Conservation (phyloP, 257 asterid species). For the Lycium barbarum region DNA sequence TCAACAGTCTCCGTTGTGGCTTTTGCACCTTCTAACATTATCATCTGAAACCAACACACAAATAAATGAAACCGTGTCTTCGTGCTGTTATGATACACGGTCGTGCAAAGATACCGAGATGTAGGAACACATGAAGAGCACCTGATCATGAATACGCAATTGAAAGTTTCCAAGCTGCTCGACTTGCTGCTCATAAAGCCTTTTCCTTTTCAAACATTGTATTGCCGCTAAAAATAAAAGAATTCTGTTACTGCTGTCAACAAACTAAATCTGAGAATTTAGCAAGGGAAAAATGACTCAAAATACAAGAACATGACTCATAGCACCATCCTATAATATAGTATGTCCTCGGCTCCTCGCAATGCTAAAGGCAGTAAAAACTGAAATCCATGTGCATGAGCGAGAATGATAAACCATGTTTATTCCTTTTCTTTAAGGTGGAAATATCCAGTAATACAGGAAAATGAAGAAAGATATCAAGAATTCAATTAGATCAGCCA, state of each 20-base stretch:
- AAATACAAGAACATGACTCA: conserved; percentile 9
- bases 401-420: conserved; percentile 1
- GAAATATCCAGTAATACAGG: not conserved
- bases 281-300: not conserved
- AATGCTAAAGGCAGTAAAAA: not conserved
- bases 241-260: not conserved
- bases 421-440: conserved; percentile 2
- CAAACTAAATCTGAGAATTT: not conserved
- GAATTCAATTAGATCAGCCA: not conserved
- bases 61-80: conserved; percentile 9
- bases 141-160: conserved; percentile 90
- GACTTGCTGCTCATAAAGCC: conserved; percentile 81
- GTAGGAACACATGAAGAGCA: conserved; percentile 34
- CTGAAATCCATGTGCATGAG: conserved; percentile 5
- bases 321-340: not conserved
- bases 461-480: not conserved
- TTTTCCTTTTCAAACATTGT: conserved; percentile 84
- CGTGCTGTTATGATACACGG: not conserved
- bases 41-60: conserved; percentile 59
- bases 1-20: conserved; percentile 92
- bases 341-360: not conserved
- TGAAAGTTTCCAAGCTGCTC: conserved; percentile 89
- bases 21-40: conserved; percentile 86
- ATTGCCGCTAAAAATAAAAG: conserved; percentile 64
- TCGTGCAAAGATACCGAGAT: not conserved